Conservation (phyloP, 371 early-diverging fungal species). For the Mucor piriformis region DNA sequence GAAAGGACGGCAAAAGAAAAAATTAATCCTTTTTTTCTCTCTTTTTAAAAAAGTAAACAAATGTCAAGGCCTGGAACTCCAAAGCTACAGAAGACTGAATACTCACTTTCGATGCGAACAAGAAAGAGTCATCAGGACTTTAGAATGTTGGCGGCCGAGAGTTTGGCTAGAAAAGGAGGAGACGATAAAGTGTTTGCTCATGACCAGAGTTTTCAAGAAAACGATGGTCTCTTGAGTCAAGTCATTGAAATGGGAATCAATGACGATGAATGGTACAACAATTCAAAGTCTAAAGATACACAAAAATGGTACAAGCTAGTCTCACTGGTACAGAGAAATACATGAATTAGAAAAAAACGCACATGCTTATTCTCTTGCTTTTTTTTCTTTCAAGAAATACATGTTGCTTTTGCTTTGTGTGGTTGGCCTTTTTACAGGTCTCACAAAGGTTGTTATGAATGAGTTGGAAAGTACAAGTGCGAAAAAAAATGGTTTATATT, state of each 20-base stretch:
- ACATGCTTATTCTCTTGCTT: too few relatives aligned
- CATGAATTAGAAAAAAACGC: neutral
- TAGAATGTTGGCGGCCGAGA: neutral
- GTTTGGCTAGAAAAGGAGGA: neutral
- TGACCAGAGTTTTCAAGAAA: constrained; percentile 15
- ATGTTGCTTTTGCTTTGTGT: neutral
- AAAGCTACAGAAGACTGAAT: constrained; percentile 7
- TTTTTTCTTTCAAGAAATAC: too few relatives aligned
- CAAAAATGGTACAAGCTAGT: neutral
- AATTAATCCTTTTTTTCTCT: neutral
- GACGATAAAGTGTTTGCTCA: neutral
- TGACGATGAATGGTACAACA: neutral
- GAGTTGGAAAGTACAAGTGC: neutral
- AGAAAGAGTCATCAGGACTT: constrained; percentile 12
- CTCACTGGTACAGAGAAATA: neutral
- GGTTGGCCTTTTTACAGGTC: neutral
- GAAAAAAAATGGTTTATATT: constrained; percentile 21
- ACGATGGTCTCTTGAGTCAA: neutral
- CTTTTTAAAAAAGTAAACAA: neutral
- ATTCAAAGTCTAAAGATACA: neutral
- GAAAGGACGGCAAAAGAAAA: neutral
- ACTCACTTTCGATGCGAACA: constrained; percentile 15
- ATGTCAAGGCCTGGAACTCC: constrained; percentile 1
- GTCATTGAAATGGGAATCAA: constrained; percentile 13
- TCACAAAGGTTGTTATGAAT: neutral